phyloP scores from a whole-genome alignment of 768 basidiomycete species.

The Psilocybe cyanescens region DNA sequence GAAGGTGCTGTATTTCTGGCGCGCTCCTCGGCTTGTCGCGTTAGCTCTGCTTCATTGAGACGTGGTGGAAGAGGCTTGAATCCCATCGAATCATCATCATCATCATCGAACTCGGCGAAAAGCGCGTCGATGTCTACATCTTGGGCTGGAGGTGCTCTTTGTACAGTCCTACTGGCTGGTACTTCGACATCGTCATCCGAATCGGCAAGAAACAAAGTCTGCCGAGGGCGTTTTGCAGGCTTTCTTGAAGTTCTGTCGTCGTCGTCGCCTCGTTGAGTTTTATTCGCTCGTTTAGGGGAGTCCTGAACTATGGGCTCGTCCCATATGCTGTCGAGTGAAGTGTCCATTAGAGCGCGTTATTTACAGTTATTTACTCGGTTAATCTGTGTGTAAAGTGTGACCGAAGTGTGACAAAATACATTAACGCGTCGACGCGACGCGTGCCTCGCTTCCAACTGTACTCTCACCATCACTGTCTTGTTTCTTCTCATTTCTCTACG shows the following conservation, averaged over 20 bases:
- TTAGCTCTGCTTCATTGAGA: constrained; percentile 56
- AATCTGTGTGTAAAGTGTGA: background rate
- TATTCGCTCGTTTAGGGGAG: constrained; percentile 20
- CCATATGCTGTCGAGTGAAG: constrained; percentile 63
- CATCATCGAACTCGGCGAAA: constrained; percentile 41
- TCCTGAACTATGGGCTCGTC: constrained; percentile 48
- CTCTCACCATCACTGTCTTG: background rate
- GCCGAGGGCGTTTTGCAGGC: constrained; percentile 35
- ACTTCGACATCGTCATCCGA: constrained; percentile 57
- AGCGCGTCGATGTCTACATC: constrained; percentile 53
- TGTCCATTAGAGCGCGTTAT: constrained; percentile 48
- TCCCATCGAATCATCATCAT: constrained; percentile 36
- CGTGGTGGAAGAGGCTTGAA: constrained; percentile 52
- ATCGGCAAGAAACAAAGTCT: constrained; percentile 62
- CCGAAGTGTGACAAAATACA: background rate
- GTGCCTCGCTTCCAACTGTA: background rate
- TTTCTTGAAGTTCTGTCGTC: constrained; percentile 28
- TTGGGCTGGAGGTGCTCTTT: constrained; percentile 45
- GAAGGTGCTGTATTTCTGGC: constrained; percentile 31
- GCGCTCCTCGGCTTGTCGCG: constrained; percentile 58
- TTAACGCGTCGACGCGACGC: constrained; percentile 12
- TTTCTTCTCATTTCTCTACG: background rate
- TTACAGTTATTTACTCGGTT: constrained; percentile 35
- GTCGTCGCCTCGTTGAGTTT: constrained; percentile 21
- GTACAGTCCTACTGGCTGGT: constrained; percentile 21